Base-by-base conservation (phyloP, 148 eudicot genomes). In the Polygonum aviculare region DNA sequence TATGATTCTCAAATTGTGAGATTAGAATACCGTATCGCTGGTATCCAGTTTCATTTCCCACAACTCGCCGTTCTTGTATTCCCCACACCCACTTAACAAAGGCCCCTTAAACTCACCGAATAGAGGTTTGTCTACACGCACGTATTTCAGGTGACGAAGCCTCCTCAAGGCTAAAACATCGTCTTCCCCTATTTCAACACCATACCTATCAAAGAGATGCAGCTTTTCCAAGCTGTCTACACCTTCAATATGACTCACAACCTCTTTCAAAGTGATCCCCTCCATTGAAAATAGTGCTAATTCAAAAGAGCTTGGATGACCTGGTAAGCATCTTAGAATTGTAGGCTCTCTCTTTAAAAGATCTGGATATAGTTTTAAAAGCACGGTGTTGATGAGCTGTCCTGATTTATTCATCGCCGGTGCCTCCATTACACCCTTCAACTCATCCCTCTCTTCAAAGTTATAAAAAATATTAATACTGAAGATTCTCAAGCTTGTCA, bases 391-490 rank as follows among this genome's bases (percentile, higher is more conserved):
- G 31, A 26, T 26, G 31, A 26, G 31, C 31, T 26, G 31, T 1
- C 31, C 31, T 26, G 31, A 26, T 26, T 26, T 26, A 0, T 26
- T 26, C 31, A 26, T 26, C 1, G 31, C 31, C 31, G 31, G 31
- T 26, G 31, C 31, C 31, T 26, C 31, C 1, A 26, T 26, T 26
- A 26, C 31, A 26, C 31, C 0, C 31, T 26, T 26, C 31, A 26
- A 26, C 31, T 26, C 31, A 4, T 15, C 55, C 55, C 3, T 51
- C 55, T 41, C 45, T 0, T 15, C 1, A 15, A 51, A 51, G 0
- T 0, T 0, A 16, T 51, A 51, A 0, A 0, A 0, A 3, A 0
- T 15, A 3, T 0, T 9, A 21, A 57, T n/a, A 11, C 0, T 2
- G 8, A 57, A 57, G 9, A 21, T 7, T 31, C 63, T 57, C 33